These are phyloP conservation scores for Tolypocladium tundrense DNA, from an alignment of 2,329 filamentous ascomycete genomes.

Conservation along the genomic window DNA sequence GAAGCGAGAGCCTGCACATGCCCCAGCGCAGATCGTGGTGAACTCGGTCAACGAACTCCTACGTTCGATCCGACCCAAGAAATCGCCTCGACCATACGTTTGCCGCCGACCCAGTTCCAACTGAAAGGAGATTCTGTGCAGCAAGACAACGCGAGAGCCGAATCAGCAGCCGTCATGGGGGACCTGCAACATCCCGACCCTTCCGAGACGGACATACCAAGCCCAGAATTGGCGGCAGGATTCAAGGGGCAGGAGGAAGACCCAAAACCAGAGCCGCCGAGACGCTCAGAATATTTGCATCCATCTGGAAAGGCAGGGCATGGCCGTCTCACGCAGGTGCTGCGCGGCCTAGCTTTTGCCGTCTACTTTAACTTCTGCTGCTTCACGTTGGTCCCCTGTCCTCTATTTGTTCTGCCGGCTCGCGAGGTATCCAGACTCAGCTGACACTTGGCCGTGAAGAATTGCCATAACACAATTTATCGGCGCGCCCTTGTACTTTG, in stretches of 20 bases:
- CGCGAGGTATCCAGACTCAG: neutral
- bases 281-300: slow-evolving; percentile 21
- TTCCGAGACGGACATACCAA: slow-evolving; percentile 11
- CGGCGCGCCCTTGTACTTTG: slow-evolving; percentile 63
- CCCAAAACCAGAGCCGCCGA: neutral
- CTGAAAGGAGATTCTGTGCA: neutral
- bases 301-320: slow-evolving; percentile 47
- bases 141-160: neutral
- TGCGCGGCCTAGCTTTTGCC: slow-evolving; percentile 41
- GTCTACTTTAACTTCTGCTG: slow-evolving; percentile 42
- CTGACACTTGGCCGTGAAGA: slow-evolving; percentile 29
- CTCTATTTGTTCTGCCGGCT: neutral
- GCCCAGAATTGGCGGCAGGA: slow-evolving; percentile 5
- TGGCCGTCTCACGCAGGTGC: slow-evolving; percentile 35
- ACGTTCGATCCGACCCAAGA: neutral
- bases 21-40: neutral
- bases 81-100: neutral
- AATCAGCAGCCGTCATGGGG: slow-evolving; percentile 13
- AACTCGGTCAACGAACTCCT: neutral
- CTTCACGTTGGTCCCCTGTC: slow-evolving; percentile 31
- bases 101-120: neutral
- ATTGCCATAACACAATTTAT: slow-evolving; percentile 65
- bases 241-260: neutral
- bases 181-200: slow-evolving; percentile 10
- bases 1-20: neutral